Conservation (phyloP, 805 yeast species). For the Zygosaccharomyces gambellarensis region DNA sequence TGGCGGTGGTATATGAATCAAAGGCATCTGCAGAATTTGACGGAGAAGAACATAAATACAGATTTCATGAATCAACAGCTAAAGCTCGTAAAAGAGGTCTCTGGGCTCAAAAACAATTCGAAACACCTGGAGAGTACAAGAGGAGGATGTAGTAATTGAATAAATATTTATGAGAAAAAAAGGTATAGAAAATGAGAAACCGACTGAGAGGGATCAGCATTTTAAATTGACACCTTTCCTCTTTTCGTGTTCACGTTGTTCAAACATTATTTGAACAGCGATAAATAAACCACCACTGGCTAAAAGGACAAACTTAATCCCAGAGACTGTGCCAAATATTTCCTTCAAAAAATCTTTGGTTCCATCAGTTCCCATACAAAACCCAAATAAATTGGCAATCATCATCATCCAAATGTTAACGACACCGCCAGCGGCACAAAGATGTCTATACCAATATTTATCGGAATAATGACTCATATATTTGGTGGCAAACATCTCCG, state of each 20-base stretch:
- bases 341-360: constrained; percentile 57
- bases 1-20: constrained; percentile 86
- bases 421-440: constrained; percentile 86
- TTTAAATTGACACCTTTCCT: constrained; percentile 77
- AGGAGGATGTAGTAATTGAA: constrained; percentile 24
- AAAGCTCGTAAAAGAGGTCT: constrained; percentile 55
- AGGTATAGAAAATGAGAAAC: too few species aligned
- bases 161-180: background rate
- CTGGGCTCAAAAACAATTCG: constrained; percentile 54
- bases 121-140: constrained; percentile 80
- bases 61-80: constrained; percentile 57
- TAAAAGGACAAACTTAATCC: constrained; percentile 54
- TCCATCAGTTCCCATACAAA: constrained; percentile 90
- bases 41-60: constrained; percentile 58
- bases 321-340: constrained; percentile 67
- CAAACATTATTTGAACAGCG: constrained; percentile 92
- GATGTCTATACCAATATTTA: constrained; percentile 68
- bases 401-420: constrained; percentile 95
- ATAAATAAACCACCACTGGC: constrained; percentile 69
- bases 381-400: constrained; percentile 92
- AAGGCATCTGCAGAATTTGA: constrained; percentile 81
- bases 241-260: constrained; percentile 78
- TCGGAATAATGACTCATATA: constrained; percentile 38
- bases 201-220: constrained; percentile 39
- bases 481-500: constrained; percentile 67